These are phyloP conservation scores for Chimonanthus praecox DNA, from an alignment of 164 flowering plant species.

Conservation along the genomic window DNA sequence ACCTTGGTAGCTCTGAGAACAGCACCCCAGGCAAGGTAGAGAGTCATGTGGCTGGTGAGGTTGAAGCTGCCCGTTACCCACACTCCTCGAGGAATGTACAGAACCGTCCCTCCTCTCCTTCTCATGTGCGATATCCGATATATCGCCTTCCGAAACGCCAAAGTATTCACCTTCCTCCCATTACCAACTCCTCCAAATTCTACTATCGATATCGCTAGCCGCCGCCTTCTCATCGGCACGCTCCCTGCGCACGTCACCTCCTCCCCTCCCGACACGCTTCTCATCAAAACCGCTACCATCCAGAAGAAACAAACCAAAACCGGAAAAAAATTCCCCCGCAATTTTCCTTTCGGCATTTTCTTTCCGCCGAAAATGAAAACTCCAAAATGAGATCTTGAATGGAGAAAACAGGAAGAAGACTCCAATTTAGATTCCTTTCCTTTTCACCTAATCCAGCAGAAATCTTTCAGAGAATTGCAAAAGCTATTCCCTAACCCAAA, in stretches of 20 bases:
- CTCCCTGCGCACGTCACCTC: slow-evolving; percentile 65
- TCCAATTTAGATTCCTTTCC: no score
- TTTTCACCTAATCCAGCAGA: not conserved
- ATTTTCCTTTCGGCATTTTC: not conserved
- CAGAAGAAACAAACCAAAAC: slow-evolving; percentile 6
- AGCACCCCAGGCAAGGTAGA: slow-evolving; percentile 77
- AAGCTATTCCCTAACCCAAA: not conserved
- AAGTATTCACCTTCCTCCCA: slow-evolving; percentile 76
- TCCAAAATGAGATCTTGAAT: not conserved
- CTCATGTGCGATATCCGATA: slow-evolving; percentile 69
- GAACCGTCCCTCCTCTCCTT: slow-evolving; percentile 80
- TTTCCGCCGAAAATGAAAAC: not conserved
- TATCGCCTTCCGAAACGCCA: slow-evolving; percentile 73
- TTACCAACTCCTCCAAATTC: slow-evolving; percentile 95
- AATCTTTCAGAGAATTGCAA: not conserved
- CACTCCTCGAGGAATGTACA: slow-evolving; percentile 84
- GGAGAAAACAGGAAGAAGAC: not conserved
- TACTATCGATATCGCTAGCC: slow-evolving; percentile 61
- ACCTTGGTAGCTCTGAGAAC: slow-evolving; percentile 86
- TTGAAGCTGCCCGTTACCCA: slow-evolving; percentile 75
- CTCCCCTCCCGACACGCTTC: slow-evolving; percentile 11
- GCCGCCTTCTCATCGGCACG: slow-evolving; percentile 60
- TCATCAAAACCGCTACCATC: slow-evolving; percentile 5
- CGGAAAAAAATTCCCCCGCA: slow-evolving; percentile 8
- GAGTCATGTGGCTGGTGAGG: slow-evolving; percentile 92